Conservation (phyloP, 768 basidiomycete genomes). For the Suillus decipiens region DNA sequence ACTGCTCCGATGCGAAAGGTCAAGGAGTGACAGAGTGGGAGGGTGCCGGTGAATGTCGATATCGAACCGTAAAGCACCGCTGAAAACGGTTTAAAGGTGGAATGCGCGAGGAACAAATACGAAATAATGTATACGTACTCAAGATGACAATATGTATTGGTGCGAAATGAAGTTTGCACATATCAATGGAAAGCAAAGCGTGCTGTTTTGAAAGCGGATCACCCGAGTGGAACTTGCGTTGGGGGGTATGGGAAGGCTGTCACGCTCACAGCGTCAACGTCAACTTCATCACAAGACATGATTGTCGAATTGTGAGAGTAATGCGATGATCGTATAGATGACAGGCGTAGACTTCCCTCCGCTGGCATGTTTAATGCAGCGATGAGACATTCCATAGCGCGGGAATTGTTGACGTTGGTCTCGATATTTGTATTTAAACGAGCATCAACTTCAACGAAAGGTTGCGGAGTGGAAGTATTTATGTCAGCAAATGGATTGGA, state of each 20-base stretch:
- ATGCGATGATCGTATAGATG: constrained; percentile 58
- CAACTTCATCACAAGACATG: constrained; percentile 24
- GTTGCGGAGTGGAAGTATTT: constrained; percentile 19
- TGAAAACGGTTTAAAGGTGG: background rate
- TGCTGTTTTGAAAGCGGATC: constrained; percentile 1
- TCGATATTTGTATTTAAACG: constrained; percentile 10
- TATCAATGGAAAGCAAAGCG: constrained; percentile 1
- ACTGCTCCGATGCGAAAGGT: constrained; percentile 10
- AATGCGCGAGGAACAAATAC: background rate
- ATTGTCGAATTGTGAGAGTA: constrained; percentile 31
- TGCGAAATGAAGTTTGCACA: constrained; percentile 5
- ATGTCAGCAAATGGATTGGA: constrained; percentile 48
- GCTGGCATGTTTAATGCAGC: constrained; percentile 60
- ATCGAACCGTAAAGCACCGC: constrained; percentile 8
- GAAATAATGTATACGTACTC: constrained; percentile 19
- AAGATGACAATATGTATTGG: constrained; percentile 12
- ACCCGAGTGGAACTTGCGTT: constrained; percentile 15
- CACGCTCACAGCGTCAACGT: constrained; percentile 28
- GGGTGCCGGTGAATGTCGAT: background rate
- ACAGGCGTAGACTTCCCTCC: constrained; percentile 51
- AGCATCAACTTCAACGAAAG: constrained; percentile 32
- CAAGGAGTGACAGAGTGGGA: constrained; percentile 14
- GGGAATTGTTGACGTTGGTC: constrained; percentile 44
- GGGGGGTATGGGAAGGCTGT: constrained; percentile 35
- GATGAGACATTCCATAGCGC: constrained; percentile 64